Conservation (phyloP, 192 early-diverging fungal genomes). For the Gaertneriomyces sp. region DNA sequence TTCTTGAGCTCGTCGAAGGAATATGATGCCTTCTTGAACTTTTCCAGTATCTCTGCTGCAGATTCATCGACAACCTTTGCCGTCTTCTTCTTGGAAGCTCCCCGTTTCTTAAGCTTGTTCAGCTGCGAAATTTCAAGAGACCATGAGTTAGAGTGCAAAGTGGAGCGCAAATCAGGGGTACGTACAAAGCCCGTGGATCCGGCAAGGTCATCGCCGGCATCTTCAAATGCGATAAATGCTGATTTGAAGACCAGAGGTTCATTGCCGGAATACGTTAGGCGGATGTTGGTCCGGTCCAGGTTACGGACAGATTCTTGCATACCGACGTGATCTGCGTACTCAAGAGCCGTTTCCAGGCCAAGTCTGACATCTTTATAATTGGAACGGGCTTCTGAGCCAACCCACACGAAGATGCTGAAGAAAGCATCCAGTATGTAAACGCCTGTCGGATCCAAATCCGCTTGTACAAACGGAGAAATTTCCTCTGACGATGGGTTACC, state of each 20-base stretch:
- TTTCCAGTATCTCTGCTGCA: slow-evolving; percentile 15
- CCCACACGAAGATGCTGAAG: slow-evolving; percentile 38
- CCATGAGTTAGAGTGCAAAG: slow-evolving; percentile 1
- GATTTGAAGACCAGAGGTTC: slow-evolving; percentile 35
- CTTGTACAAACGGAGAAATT: slow-evolving; percentile 30
- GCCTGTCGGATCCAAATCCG: slow-evolving; percentile 18
- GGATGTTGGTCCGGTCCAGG: slow-evolving; percentile 5
- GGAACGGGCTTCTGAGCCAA: slow-evolving; percentile 20
- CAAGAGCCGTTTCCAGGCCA: slow-evolving; percentile 31
- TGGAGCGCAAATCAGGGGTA: not conserved
- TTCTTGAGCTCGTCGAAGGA: slow-evolving; percentile 27
- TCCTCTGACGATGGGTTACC: slow-evolving; percentile 37
- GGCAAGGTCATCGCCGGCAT: slow-evolving; percentile 22
- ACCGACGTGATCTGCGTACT: slow-evolving; percentile 21
- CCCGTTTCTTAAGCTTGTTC: slow-evolving; percentile 7
- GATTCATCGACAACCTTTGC: slow-evolving; percentile 6
- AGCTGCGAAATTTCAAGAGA: not conserved
- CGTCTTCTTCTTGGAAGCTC: not conserved
- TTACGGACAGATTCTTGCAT: not conserved
- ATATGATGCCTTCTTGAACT: slow-evolving; percentile 25
- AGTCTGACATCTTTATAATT: slow-evolving; percentile 22
- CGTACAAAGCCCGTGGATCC: slow-evolving; percentile 20
- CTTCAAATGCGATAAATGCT: slow-evolving; percentile 36
- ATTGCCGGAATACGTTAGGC: slow-evolving; percentile 11
- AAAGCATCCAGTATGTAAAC: slow-evolving; percentile 40